Percentiles rank a stretch among this genome's conserved stretches.
Evolutionary conservation across 169 alveolate species (phyloP).

Genomic region (Cryptosporidium xiaoi): DNA sequence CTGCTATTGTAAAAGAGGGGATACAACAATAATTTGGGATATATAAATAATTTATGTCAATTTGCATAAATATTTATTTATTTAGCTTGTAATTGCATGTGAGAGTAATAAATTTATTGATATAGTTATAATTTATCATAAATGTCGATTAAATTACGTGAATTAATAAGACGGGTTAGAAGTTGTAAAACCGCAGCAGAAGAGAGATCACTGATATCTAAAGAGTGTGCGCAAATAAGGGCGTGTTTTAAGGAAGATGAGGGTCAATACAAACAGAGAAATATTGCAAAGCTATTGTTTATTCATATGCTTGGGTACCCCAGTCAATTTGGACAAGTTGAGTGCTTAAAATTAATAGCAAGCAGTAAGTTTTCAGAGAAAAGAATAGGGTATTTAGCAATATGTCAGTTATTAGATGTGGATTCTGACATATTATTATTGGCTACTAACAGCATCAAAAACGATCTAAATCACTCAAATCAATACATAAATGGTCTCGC

Average conservation of each 20-base stretch:
- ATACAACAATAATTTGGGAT: not conserved
- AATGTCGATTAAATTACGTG: slow-evolving; percentile 92
- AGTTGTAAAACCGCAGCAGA: slow-evolving; percentile 99
- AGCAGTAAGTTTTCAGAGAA: slow-evolving; percentile 93
- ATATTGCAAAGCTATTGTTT: slow-evolving; percentile 97
- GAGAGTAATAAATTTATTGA: not conserved
- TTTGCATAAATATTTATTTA: not conserved
- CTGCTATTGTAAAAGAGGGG: not conserved
- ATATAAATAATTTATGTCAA: not conserved
- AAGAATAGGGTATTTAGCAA: slow-evolving; percentile 97
- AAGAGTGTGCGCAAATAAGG: slow-evolving; percentile 98
- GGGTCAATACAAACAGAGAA: slow-evolving; percentile 91
- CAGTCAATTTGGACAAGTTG: slow-evolving; percentile 97
- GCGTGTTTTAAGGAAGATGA: slow-evolving; percentile 93
- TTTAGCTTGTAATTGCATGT: too few species aligned
- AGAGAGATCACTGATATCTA: slow-evolving; percentile 97
- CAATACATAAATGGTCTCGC: slow-evolving; percentile 96
- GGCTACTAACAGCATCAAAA: slow-evolving; percentile 97
- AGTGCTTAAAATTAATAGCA: slow-evolving; percentile 96
- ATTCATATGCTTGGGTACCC: slow-evolving; percentile 97
- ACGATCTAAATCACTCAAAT: slow-evolving; percentile 93
- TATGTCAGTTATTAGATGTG: slow-evolving; percentile 96
- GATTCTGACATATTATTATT: slow-evolving; percentile 96
- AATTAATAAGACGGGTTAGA: slow-evolving; percentile 96
- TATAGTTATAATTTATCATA: not conserved